phyloP scores from a whole-genome alignment of 2,329 filamentous ascomycete genomes.

The Fusarium nanum region DNA sequence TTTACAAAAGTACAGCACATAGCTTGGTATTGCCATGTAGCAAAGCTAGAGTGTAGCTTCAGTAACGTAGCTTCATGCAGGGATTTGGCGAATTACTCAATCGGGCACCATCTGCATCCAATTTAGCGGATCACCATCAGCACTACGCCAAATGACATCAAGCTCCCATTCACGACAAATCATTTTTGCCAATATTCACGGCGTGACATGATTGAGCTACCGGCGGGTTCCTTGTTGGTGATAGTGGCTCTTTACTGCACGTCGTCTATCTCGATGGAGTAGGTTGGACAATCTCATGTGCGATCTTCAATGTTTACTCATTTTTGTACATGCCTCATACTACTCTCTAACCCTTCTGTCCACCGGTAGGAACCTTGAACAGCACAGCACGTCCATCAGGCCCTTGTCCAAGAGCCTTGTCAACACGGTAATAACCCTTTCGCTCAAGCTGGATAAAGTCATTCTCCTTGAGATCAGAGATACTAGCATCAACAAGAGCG shows the following conservation, averaged over 20 bases:
- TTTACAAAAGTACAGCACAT: background rate
- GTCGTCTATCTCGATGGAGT: background rate
- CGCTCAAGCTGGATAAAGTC: slow-evolving; percentile 97
- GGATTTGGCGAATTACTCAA: slow-evolving; percentile 2
- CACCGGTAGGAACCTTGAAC: slow-evolving; percentile 68
- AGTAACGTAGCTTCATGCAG: background rate
- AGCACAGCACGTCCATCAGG: slow-evolving; percentile 65
- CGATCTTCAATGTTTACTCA: background rate
- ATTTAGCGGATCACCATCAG: slow-evolving; percentile 2
- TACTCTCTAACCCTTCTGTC: slow-evolving; percentile 50
- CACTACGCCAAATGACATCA: slow-evolving; percentile 24
- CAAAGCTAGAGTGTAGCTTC: background rate
- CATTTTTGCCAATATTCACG: background rate
- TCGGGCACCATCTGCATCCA: background rate
- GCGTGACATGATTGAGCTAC: background rate
- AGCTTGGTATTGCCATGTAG: background rate
- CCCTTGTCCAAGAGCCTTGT: slow-evolving; percentile 68
- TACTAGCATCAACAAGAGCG: slow-evolving; percentile 83
- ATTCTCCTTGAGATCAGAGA: slow-evolving; percentile 80
- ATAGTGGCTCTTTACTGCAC: background rate
- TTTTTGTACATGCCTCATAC: background rate
- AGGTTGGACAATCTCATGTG: background rate
- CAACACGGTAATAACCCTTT: slow-evolving; percentile 90
- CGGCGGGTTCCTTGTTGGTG: background rate
- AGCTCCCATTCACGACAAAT: slow-evolving; percentile 7